Percentiles rank a stretch among this genome's conserved stretches.
Evolutionary conservation across 768 basidiomycete genomes (phyloP).

Genomic region (Amanita rubescens): DNA sequence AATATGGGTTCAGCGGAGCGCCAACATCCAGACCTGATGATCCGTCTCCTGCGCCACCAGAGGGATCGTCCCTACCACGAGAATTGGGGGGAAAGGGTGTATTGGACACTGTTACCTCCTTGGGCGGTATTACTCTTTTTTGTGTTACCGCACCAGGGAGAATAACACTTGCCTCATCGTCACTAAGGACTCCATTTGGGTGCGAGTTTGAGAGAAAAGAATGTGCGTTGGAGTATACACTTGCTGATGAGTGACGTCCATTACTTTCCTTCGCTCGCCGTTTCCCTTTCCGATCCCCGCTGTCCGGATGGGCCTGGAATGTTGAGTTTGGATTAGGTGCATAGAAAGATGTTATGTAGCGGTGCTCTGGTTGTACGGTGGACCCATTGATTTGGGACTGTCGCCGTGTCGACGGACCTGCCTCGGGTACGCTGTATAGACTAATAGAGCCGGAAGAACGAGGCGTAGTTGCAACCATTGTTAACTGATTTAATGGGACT

Average conservation of each 20-base stretch:
- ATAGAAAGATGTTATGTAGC: conserved; percentile 2
- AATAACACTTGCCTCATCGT: conserved; percentile 4
- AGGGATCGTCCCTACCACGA: background rate
- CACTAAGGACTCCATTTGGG: background rate
- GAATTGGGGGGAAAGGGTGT: conserved; percentile 3
- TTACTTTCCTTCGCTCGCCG: background rate
- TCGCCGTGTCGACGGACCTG: background rate
- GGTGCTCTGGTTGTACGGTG: background rate
- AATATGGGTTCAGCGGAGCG: conserved; percentile 17
- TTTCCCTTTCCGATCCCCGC: conserved; percentile 2
- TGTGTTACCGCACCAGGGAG: conserved; percentile 3
- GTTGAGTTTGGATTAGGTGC: background rate
- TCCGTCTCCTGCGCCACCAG: background rate
- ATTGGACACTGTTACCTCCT: conserved; percentile 3
- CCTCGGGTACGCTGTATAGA: conserved; percentile 1
- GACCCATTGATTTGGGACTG: conserved; percentile 2
- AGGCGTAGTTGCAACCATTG: background rate
- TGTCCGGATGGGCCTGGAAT: background rate
- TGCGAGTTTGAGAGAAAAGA: background rate
- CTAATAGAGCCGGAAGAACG: background rate
- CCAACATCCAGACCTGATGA: background rate
- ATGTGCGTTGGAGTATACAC: background rate
- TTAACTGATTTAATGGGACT: conserved; percentile 1
- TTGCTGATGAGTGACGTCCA: conserved; percentile 5
- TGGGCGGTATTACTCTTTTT: conserved; percentile 3